Percentiles rank a stretch among this genome's conserved stretches.
Conservation (phyloP, 179 eudicot species). For the Pouteria campechiana region DNA sequence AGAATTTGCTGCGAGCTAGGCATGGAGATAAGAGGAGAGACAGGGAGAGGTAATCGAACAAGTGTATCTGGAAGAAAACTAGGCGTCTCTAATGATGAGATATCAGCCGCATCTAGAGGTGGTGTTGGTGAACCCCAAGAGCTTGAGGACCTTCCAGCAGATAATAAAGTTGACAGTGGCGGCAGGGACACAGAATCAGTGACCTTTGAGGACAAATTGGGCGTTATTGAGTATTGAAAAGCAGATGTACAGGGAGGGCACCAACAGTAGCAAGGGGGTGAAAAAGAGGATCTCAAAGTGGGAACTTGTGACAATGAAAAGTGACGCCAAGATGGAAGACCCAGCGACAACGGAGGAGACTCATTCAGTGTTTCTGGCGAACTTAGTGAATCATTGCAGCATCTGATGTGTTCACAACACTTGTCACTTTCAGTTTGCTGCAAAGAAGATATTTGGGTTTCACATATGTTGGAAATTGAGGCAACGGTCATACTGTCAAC, state of each 20-base stretch:
- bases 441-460: too few relatives aligned
- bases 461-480: constrained; percentile 9
- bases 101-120: constrained; percentile 25
- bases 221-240: constrained; percentile 22
- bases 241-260: constrained; percentile 64
- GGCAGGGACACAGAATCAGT: constrained; percentile 44
- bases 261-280: constrained; percentile 81
- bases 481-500: constrained; percentile 11
- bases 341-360: constrained; percentile 10
- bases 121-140: constrained; percentile 25
- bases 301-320: constrained; percentile 31
- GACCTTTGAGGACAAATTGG: constrained; percentile 29
- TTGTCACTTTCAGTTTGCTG: constrained; percentile 18
- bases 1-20: constrained; percentile 58
- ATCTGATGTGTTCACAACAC: constrained; percentile 23
- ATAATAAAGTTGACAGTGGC: constrained; percentile 56
- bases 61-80: constrained; percentile 47
- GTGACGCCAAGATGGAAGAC: too few relatives aligned
- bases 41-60: constrained; percentile 33
- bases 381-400: too few relatives aligned
- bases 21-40: too few relatives aligned
- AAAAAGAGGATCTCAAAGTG: constrained; percentile 23
- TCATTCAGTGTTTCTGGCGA: constrained; percentile 38
- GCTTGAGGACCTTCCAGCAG: constrained; percentile 25
- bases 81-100: constrained; percentile 46